phyloP scores from a whole-genome alignment of 495 filamentous ascomycete species.

The Penicillium lagena region DNA sequence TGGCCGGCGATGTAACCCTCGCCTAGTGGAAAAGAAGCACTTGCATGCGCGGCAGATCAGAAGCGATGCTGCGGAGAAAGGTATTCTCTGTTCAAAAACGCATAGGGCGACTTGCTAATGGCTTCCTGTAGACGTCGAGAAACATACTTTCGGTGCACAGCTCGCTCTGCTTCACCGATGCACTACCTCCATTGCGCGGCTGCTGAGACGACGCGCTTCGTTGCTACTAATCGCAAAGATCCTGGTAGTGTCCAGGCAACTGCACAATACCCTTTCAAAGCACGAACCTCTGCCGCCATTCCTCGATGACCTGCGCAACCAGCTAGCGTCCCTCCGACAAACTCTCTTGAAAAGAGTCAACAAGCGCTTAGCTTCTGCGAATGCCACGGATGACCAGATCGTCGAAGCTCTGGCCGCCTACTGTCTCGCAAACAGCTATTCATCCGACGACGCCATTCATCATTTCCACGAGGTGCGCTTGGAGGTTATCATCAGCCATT shows the following conservation, averaged over 20 bases:
- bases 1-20: conserved; percentile 71
- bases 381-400: conserved; percentile 46
- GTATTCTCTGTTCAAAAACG: conserved; percentile 20
- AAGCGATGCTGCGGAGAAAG: conserved; percentile 31
- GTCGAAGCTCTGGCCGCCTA: conserved; percentile 74
- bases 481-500: conserved; percentile 54
- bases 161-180: conserved; percentile 57
- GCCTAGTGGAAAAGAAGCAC: conserved; percentile 61
- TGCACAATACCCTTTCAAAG: conserved; percentile 61
- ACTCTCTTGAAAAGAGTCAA: conserved; percentile 62
- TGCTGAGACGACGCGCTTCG: conserved; percentile 52
- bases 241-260: conserved; percentile 64
- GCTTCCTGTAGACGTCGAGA: conserved; percentile 39
- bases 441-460: conserved; percentile 69
- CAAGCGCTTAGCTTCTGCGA: conserved; percentile 51
- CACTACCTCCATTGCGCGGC: conserved; percentile 45
- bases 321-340: conserved; percentile 51
- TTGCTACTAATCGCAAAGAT: conserved; percentile 71
- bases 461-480: conserved; percentile 75
- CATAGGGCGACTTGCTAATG: conserved; percentile 12
- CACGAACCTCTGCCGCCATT: conserved; percentile 43
- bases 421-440: conserved; percentile 74
- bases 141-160: conserved; percentile 53
- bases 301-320: conserved; percentile 56
- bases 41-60: conserved; percentile 56